These are phyloP conservation scores for Cyberlindnera mycetangii DNA, from an alignment of 805 yeast species.

Conservation along the genomic window DNA sequence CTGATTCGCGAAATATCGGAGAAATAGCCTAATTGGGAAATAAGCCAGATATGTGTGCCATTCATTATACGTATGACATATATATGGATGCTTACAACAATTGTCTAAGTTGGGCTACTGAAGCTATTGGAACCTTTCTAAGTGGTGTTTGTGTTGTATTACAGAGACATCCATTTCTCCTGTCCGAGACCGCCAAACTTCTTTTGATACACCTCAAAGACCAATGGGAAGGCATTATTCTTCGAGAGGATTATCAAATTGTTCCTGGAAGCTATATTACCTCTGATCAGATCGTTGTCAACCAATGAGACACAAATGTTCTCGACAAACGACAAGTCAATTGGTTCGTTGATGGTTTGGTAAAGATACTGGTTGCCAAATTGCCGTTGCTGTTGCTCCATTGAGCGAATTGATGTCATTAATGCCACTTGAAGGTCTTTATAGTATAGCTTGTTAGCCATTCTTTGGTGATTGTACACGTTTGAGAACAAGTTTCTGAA, in stretches of 20 bases:
- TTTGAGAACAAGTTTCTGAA: slow-evolving; percentile 40
- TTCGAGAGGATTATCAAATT: slow-evolving; percentile 41
- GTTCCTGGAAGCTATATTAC: slow-evolving; percentile 43
- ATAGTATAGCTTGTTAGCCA: slow-evolving; percentile 9
- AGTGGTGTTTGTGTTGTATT: background rate
- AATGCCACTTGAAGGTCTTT: slow-evolving; percentile 27
- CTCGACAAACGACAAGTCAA: slow-evolving; percentile 42
- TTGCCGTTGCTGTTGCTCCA: slow-evolving; percentile 19
- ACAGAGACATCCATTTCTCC: slow-evolving; percentile 16
- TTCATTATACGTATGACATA: no score
- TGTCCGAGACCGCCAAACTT: slow-evolving; percentile 7
- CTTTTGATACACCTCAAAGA: slow-evolving; percentile 18
- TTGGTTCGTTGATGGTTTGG: slow-evolving; percentile 23
- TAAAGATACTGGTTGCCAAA: slow-evolving; percentile 23
- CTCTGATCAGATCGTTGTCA: slow-evolving; percentile 52
- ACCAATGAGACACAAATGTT: slow-evolving; percentile 49
- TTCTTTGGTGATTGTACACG: slow-evolving; percentile 17
- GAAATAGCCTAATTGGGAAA: background rate
- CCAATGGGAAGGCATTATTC: slow-evolving; percentile 40
- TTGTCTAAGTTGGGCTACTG: no score
- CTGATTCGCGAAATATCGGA: no score
- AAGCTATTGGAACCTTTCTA: no score
- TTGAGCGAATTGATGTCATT: slow-evolving; percentile 15
- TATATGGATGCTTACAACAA: no score
- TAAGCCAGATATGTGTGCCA: background rate